A percentile compares a stretch with the other conserved stretches of the same genome.
phyloP scores from a whole-genome alignment of 148 eudicot genomes.

The Diospyros lotus region DNA sequence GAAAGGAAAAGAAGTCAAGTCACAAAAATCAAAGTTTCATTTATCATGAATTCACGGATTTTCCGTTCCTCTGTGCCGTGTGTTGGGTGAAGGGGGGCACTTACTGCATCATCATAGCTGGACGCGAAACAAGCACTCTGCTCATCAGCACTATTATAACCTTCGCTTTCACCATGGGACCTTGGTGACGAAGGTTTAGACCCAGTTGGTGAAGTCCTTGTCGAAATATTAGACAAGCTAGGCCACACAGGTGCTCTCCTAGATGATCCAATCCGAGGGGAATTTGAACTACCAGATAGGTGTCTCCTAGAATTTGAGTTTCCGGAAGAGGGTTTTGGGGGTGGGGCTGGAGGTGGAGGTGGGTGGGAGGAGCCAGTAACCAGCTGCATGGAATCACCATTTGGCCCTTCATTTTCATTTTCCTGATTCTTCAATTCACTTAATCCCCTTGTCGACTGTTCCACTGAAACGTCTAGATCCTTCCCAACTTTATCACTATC shows the following conservation, averaged over 20 bases:
- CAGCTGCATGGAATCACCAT: slow-evolving; percentile 24
- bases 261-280: slow-evolving; percentile 63
- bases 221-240: slow-evolving; percentile 22
- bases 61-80: too few relatives aligned
- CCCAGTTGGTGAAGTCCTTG: slow-evolving; percentile 74
- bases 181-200: slow-evolving; percentile 93
- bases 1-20: too few relatives aligned
- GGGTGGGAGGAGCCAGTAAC: slow-evolving; percentile 53
- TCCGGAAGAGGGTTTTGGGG: slow-evolving; percentile 66
- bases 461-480: slow-evolving; percentile 29
- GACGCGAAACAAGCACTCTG: slow-evolving; percentile 66
- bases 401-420: slow-evolving; percentile 35
- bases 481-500: slow-evolving; percentile 31
- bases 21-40: too few relatives aligned
- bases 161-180: slow-evolving; percentile 83
- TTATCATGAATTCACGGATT: too few relatives aligned
- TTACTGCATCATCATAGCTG: slow-evolving; percentile 70
- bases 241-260: slow-evolving; percentile 74
- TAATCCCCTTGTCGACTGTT: slow-evolving; percentile 26
- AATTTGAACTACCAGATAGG: slow-evolving; percentile 41
- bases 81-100: slow-evolving; percentile 21
- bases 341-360: slow-evolving; percentile 91
- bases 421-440: slow-evolving; percentile 36
- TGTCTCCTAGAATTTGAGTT: slow-evolving; percentile 43
- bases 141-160: slow-evolving; percentile 98